Evolutionary conservation across 768 basidiomycete genomes (phyloP).

Genomic region (Trametes meyenii): DNA sequence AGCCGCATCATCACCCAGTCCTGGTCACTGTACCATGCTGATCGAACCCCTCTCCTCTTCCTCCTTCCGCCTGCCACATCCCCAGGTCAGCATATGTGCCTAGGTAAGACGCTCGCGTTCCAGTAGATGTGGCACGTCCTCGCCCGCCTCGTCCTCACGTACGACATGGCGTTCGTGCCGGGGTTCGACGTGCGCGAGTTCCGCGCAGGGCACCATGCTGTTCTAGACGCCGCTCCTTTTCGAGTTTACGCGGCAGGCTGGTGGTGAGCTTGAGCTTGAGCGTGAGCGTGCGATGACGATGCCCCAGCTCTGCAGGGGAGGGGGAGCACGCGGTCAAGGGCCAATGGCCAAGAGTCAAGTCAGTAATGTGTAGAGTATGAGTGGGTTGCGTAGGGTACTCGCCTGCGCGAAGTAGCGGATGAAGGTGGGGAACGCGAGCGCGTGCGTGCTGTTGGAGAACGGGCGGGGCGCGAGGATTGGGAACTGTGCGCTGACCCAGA

Average conservation of each 20-base stretch:
- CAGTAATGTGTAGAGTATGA: too few relatives aligned
- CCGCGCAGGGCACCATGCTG: slow-evolving; percentile 30
- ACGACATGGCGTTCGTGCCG: slow-evolving; percentile 32
- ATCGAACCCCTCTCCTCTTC: slow-evolving; percentile 21
- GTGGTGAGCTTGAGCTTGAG: slow-evolving; percentile 26
- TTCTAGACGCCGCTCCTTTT: too few relatives aligned
- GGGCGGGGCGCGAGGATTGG: slow-evolving; percentile 40
- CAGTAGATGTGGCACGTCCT: slow-evolving; percentile 35
- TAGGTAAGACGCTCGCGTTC: slow-evolving; percentile 36
- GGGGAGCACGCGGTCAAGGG: too few relatives aligned
- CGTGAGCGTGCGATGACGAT: slow-evolving; percentile 38
- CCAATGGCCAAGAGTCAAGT: too few relatives aligned
- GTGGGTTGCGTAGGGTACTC: not conserved
- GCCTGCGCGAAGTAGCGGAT: slow-evolving; percentile 29
- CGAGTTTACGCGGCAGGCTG: too few relatives aligned
- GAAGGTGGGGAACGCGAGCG: slow-evolving; percentile 39
- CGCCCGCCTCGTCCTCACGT: slow-evolving; percentile 33
- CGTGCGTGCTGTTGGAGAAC: slow-evolving; percentile 36
- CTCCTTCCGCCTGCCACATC: too few relatives aligned
- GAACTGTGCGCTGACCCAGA: slow-evolving; percentile 18
- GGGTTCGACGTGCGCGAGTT: slow-evolving; percentile 34
- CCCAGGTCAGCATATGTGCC: too few relatives aligned
- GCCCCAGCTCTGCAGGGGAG: slow-evolving; percentile 35
- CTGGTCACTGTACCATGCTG: too few relatives aligned
- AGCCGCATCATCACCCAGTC: too few relatives aligned